Conservation (phyloP, 192 early-diverging fungal genomes). For the Phycomyces blakesleeanus region DNA sequence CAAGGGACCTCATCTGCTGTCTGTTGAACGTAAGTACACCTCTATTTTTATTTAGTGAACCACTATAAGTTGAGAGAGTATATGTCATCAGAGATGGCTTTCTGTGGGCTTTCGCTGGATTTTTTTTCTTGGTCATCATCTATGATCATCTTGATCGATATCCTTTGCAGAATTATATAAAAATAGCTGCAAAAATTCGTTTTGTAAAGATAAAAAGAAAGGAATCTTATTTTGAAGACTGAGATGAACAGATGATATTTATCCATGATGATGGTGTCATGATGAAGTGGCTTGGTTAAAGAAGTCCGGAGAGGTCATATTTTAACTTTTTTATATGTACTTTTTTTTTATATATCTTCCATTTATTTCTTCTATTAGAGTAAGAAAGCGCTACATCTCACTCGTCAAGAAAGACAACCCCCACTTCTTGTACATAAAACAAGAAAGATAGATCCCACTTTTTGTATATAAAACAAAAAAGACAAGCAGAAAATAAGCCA, state of each 20-base stretch:
- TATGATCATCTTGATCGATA: neutral
- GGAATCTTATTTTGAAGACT: neutral
- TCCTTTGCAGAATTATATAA: neutral
- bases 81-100: neutral
- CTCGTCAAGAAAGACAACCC: no score
- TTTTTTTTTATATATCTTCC: neutral
- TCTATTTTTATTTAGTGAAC: neutral
- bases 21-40: conserved; percentile 4
- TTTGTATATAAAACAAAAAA: no score
- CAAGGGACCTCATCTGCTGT: conserved; percentile 4
- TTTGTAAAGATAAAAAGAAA: neutral
- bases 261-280: neutral
- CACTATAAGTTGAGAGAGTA: neutral
- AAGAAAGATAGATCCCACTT: no score
- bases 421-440: no score
- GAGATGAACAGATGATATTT: neutral
- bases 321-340: neutral
- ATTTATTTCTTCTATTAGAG: neutral
- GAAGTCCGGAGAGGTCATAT: neutral
- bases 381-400: neutral
- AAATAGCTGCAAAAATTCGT: neutral
- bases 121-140: neutral
- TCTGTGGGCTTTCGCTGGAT: neutral
- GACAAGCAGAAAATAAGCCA: no score
- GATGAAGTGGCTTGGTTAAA: conserved; percentile 1